These are phyloP conservation scores for Colletotrichum endophyticum DNA, from an alignment of 2,329 filamentous ascomycete species.

Conservation along the genomic window DNA sequence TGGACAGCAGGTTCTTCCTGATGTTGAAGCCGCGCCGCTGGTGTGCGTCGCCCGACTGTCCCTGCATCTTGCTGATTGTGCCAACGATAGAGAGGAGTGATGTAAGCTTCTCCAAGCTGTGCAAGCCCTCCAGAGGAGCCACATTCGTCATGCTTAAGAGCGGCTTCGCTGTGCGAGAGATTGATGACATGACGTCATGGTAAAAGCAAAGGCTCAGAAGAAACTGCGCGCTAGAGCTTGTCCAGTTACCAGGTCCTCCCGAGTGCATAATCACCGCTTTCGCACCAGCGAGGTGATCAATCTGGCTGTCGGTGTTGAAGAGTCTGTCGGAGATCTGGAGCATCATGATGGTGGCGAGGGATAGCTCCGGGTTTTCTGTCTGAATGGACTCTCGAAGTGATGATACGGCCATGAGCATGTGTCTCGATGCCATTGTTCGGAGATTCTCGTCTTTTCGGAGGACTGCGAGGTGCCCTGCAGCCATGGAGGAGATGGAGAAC, in stretches of 20 bases:
- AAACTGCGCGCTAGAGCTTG: constrained; percentile 28
- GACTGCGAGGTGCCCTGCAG: constrained; percentile 32
- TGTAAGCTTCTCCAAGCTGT: constrained; percentile 25
- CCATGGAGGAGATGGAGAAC: constrained; percentile 32
- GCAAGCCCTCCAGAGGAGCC: constrained; percentile 24
- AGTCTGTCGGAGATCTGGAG: constrained; percentile 34
- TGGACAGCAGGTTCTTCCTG: not conserved
- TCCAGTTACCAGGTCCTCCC: constrained; percentile 20
- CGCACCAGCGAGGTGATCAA: constrained; percentile 34
- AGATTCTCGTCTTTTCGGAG: constrained; percentile 26
- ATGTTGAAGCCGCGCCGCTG: not conserved
- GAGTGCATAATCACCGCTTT: constrained; percentile 29
- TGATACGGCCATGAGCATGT: constrained; percentile 26
- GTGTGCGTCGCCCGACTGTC: constrained; percentile 7
- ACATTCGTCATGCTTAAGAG: constrained; percentile 26
- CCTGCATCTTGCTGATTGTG: constrained; percentile 29
- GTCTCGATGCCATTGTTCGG: constrained; percentile 23
- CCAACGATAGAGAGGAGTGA: constrained; percentile 26
- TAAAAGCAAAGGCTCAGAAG: constrained; percentile 34
- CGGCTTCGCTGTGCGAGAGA: constrained; percentile 28
- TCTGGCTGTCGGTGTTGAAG: constrained; percentile 29
- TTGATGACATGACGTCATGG: constrained; percentile 33
- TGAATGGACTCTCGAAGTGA: not conserved
- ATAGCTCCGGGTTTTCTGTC: constrained; percentile 25
- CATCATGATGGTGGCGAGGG: constrained; percentile 33